Conservation (phyloP, 2,329 filamentous ascomycete species). For the Beauveria varroae region DNA sequence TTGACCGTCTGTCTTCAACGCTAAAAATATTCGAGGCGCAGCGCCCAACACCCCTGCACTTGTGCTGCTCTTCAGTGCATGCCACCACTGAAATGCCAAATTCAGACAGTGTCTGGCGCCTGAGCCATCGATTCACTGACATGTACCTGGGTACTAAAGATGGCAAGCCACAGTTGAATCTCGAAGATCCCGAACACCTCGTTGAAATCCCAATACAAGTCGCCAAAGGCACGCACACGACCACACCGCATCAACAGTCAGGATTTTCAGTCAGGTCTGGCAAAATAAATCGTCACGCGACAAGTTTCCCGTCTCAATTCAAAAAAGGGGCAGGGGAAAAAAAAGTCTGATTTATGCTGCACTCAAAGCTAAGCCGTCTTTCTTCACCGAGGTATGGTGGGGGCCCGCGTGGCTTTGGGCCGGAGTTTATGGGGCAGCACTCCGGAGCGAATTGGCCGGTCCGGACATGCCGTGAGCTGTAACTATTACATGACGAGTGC, state of each 20-base stretch:
- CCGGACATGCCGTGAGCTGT: background rate
- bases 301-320: background rate
- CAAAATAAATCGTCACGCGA: constrained; percentile 11
- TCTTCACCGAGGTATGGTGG: constrained; percentile 3
- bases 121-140: background rate
- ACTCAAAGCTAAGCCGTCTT: background rate
- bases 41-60: background rate
- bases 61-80: background rate
- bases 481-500: background rate
- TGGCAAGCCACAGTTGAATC: too few relatives aligned
- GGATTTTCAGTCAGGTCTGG: too few relatives aligned
- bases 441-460: too few relatives aligned
- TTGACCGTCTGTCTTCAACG: background rate
- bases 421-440: background rate
- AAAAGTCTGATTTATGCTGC: background rate
- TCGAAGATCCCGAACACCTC: background rate
- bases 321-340: background rate
- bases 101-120: too few relatives aligned
- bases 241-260: background rate
- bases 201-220: background rate
- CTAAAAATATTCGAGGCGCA: background rate
- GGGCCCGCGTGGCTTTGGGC: background rate
- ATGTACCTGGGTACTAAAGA: background rate
- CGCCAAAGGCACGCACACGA: background rate
- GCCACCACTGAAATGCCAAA: background rate